Conservation (phyloP, 1,139 yeast species). For the Debaryomyces singareniensis region DNA sequence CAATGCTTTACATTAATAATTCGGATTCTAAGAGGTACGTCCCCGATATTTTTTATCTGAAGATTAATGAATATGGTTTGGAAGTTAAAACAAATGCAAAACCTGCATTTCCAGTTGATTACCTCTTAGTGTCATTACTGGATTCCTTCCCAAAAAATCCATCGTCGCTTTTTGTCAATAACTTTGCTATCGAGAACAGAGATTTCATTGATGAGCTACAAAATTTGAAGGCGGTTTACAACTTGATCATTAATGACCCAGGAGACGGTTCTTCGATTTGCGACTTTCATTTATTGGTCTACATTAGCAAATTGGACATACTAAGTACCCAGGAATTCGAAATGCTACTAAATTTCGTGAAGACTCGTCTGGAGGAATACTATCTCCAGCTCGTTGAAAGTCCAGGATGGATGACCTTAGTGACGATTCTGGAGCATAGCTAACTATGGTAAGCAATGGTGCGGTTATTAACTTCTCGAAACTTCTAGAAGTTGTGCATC, state of each 20-base stretch:
- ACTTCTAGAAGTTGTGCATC: conserved; percentile 3
- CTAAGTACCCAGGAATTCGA: conserved; percentile 46
- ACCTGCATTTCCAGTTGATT: conserved; percentile 96
- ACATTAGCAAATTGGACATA: conserved; percentile 48
- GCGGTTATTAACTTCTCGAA: conserved; percentile 4
- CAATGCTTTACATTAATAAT: conserved; percentile 74
- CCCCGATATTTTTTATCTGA: conserved; percentile 87
- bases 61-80: conserved; percentile 80
- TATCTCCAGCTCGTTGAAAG: conserved; percentile 53
- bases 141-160: conserved; percentile 85
- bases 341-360: conserved; percentile 38
- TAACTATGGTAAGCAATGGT: conserved; percentile 6
- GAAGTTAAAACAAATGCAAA: conserved; percentile 86
- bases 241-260: conserved; percentile 40
- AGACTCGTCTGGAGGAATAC: conserved; percentile 31
- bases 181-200: conserved; percentile 74
- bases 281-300: conserved; percentile 71
- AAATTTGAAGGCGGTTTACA: conserved; percentile 40
- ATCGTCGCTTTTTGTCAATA: conserved; percentile 38
- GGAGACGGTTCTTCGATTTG: conserved; percentile 38
- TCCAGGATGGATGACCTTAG: conserved; percentile 72
- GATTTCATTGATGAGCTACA: conserved; percentile 70
- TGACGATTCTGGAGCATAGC: conserved; percentile 49
- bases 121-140: conserved; percentile 76
- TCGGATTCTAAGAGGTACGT: conserved; percentile 72